Conservation (phyloP, 106 monocot genomes). For the Apostasia shenzhenica region DNA sequence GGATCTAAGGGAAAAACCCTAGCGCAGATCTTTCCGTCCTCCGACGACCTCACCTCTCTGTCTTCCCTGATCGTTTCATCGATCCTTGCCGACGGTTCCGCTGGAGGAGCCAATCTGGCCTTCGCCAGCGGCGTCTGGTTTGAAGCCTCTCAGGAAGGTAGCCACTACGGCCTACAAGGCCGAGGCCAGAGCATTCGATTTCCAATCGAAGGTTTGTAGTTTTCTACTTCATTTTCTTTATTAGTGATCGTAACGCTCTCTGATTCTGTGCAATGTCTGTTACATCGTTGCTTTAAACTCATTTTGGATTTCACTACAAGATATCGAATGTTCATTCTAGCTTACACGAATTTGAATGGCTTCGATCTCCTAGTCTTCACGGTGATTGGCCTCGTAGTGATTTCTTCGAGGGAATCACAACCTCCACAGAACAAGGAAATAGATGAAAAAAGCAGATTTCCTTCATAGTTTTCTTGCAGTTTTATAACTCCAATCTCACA, state of each 20-base stretch:
- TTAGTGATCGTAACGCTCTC: not conserved
- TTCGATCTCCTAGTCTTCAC: too few species aligned
- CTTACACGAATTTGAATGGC: too few species aligned
- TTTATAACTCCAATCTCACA: too few species aligned
- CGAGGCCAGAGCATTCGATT: slow-evolving; percentile 53
- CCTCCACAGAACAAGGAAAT: too few species aligned
- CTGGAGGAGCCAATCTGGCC: slow-evolving; percentile 45
- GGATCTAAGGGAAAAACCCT: slow-evolving; percentile 45
- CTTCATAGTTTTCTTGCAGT: too few species aligned
- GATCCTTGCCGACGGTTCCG: slow-evolving; percentile 56
- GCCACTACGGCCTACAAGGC: slow-evolving; percentile 33
- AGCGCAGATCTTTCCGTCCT: slow-evolving; percentile 36
- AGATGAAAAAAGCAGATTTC: too few species aligned
- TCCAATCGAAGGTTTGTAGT: slow-evolving; percentile 47
- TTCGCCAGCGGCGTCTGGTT: slow-evolving; percentile 68
- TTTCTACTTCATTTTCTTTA: not conserved
- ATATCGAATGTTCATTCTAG: too few species aligned
- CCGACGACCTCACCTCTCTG: slow-evolving; percentile 30
- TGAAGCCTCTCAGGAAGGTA: slow-evolving; percentile 43
- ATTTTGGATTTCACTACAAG: too few species aligned
- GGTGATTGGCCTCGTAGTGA: too few species aligned
- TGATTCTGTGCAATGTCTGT: not conserved
- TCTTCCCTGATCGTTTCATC: slow-evolving; percentile 36
- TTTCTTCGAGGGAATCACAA: too few species aligned
- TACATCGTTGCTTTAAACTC: too few species aligned